Evolutionary conservation across 805 yeast genomes (phyloP).

Genomic region (Hanseniaspora singularis): DNA sequence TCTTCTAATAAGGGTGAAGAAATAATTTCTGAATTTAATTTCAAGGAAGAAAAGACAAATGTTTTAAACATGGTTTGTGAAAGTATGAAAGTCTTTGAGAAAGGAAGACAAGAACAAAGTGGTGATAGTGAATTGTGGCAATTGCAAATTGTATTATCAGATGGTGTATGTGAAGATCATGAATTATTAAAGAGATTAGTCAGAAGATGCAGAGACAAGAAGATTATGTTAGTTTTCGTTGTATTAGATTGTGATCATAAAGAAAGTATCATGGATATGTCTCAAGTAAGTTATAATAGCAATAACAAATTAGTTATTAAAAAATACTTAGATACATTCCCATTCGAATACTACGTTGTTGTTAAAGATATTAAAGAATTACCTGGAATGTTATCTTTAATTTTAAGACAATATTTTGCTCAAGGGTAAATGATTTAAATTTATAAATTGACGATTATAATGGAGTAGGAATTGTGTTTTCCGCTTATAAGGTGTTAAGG

Average conservation of each 20-base stretch:
- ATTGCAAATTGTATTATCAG: slow-evolving; percentile 81
- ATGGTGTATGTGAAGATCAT: slow-evolving; percentile 96
- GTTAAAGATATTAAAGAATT: slow-evolving; percentile 79
- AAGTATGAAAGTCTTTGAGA: slow-evolving; percentile 61
- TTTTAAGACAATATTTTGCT: slow-evolving; percentile 76
- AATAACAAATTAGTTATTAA: slow-evolving; percentile 61
- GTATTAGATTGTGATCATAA: slow-evolving; percentile 79
- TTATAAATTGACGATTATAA: no score
- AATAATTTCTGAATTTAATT: slow-evolving; percentile 78
- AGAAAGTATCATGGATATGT: slow-evolving; percentile 88
- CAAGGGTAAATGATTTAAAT: no score
- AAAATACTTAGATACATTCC: slow-evolving; percentile 83
- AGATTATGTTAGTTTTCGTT: slow-evolving; percentile 89
- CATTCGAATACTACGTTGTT: slow-evolving; percentile 92
- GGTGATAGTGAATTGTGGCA: slow-evolving; percentile 67
- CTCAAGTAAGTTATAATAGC: slow-evolving; percentile 82
- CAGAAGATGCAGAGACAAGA: slow-evolving; percentile 81
- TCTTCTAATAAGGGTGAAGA: slow-evolving; percentile 71
- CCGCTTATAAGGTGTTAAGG: no score
- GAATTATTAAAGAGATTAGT: slow-evolving; percentile 70
- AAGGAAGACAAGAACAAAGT: slow-evolving; percentile 16
- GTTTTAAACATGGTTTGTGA: slow-evolving; percentile 58
- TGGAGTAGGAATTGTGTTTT: no score
- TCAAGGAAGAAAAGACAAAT: slow-evolving; percentile 79
- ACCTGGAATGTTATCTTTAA: slow-evolving; percentile 81